Evolutionary conservation across 176 grass and related monocot genomes (phyloP).

Genomic region (Carex cristatella): DNA sequence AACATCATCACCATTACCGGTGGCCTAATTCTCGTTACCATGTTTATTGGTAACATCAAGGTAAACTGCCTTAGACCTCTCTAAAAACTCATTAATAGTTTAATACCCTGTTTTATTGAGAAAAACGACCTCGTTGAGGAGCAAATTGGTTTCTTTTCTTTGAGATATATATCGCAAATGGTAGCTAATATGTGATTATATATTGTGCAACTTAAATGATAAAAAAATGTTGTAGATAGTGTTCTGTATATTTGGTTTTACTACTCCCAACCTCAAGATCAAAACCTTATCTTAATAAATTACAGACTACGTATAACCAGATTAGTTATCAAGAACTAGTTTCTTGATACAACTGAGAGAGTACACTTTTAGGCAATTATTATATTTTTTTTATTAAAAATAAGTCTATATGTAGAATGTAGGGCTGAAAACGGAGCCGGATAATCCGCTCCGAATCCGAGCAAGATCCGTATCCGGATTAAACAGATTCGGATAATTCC

Average conservation of each 20-base stretch:
- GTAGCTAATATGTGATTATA: not conserved
- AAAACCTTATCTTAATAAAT: no score
- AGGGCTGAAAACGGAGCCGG: no score
- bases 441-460: no score
- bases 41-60: conserved; percentile 99
- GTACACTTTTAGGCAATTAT: not conserved
- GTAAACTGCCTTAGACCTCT: not conserved
- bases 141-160: not conserved
- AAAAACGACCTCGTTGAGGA: not conserved
- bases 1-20: conserved; percentile 88
- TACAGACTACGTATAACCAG: no score
- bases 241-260: no score
- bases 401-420: not conserved
- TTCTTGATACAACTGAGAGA: no score
- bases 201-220: no score
- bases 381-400: not conserved
- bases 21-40: conserved; percentile 71
- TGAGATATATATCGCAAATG: not conserved
- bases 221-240: no score
- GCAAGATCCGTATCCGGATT: no score
- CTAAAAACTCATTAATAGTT: not conserved
- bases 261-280: no score
- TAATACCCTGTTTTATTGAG: not conserved
- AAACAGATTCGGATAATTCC: no score
- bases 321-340: no score